Percentiles rank a stretch among this genome's conserved stretches.
These are phyloP conservation scores for Debaryomyces coudertii DNA, from an alignment of 1,139 yeast genomes.

Conservation along the genomic window DNA sequence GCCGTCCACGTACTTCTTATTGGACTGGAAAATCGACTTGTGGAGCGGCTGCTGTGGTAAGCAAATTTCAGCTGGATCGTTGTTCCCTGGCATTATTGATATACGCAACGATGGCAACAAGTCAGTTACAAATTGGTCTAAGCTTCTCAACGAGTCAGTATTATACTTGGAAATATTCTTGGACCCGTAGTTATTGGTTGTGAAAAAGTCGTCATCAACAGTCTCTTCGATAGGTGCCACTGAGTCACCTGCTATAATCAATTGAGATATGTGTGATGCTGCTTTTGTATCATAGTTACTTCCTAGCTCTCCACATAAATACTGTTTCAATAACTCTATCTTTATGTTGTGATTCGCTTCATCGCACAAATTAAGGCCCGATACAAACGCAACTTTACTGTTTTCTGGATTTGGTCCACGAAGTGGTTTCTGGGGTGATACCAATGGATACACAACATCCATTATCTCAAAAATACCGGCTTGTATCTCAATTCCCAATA, in stretches of 20 bases:
- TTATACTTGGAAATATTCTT: conserved; percentile 54
- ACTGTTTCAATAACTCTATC: conserved; percentile 69
- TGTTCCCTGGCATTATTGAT: conserved; percentile 79
- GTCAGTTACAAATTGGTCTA: conserved; percentile 66
- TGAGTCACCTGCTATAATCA: conserved; percentile 80
- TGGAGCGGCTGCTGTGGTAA: conserved; percentile 92
- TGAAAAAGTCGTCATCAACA: conserved; percentile 32
- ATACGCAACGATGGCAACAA: conserved; percentile 65
- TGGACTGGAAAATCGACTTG: conserved; percentile 61
- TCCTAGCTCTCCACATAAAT: conserved; percentile 69
- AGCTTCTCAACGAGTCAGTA: conserved; percentile 38
- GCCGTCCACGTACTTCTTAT: conserved; percentile 46
- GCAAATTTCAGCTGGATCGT: conserved; percentile 81
- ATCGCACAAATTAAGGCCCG: conserved; percentile 68
- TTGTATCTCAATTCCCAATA: conserved; percentile 81
- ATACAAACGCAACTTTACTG: conserved; percentile 59
- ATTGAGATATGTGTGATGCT: conserved; percentile 46
- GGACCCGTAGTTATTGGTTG: conserved; percentile 54
- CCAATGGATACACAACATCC: conserved; percentile 73
- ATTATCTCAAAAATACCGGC: conserved; percentile 86
- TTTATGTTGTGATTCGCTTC: conserved; percentile 45
- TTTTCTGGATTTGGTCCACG: conserved; percentile 7
- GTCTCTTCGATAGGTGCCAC: conserved; percentile 39
- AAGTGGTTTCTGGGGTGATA: conserved; percentile 57
- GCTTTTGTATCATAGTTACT: conserved; percentile 27